Conservation (phyloP, 495 filamentous ascomycete genomes). For the Penicillium roqueforti region DNA sequence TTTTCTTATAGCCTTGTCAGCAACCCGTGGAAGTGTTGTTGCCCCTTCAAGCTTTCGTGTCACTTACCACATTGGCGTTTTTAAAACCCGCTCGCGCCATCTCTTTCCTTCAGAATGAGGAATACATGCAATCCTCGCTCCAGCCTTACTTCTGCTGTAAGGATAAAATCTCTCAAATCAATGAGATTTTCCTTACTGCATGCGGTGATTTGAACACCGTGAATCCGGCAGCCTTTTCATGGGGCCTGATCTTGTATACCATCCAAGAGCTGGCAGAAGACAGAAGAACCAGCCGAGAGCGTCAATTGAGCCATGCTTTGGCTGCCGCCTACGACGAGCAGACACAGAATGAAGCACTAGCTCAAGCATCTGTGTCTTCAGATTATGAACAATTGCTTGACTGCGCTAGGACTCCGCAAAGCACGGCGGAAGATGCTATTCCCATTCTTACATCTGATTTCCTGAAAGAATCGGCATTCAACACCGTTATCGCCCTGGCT, state of each 20-base stretch:
- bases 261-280: constrained; percentile 46
- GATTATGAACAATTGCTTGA: constrained; percentile 53
- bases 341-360: constrained; percentile 26
- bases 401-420: constrained; percentile 34
- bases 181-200: constrained; percentile 52
- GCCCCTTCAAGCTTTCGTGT: constrained; percentile 62
- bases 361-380: constrained; percentile 33
- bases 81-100: constrained; percentile 58
- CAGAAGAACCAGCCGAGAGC: constrained; percentile 32
- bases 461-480: constrained; percentile 55
- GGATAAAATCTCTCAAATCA: constrained; percentile 59
- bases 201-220: constrained; percentile 51
- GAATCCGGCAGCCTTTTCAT: constrained; percentile 67
- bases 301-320: constrained; percentile 54
- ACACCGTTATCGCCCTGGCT: constrained; percentile 57
- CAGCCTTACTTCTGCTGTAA: constrained; percentile 60
- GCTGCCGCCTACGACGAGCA: constrained; percentile 51
- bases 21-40: constrained; percentile 48
- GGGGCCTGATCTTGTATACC: constrained; percentile 68
- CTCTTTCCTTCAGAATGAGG: constrained; percentile 26
- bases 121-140: constrained; percentile 24
- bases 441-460: constrained; percentile 47
- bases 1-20: constrained; percentile 35
- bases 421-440: constrained; percentile 45
- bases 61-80: constrained; percentile 68